phyloP scores from a whole-genome alignment of 306 rosid species.

The Fragaria iinumae region DNA sequence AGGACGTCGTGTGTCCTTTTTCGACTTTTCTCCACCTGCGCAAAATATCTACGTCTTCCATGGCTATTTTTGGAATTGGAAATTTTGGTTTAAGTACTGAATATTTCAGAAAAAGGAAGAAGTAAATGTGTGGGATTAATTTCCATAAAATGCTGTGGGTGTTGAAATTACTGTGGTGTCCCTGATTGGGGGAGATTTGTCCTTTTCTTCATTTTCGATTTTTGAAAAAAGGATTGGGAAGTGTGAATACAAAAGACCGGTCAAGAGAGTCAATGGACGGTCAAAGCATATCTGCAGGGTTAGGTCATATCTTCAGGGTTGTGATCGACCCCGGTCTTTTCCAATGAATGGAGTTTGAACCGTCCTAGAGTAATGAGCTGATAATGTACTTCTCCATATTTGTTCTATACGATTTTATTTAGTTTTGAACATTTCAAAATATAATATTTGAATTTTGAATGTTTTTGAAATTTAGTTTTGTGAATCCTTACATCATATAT shows the following conservation, averaged over 20 bases:
- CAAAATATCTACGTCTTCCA: not conserved
- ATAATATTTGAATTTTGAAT: too few species aligned
- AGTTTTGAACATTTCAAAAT: not conserved
- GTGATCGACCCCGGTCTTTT: not conserved
- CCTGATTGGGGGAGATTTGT: too few species aligned
- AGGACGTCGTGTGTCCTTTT: not conserved
- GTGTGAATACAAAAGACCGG: not conserved
- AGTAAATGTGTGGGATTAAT: not conserved
- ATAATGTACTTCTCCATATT: not conserved
- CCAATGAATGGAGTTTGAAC: not conserved
- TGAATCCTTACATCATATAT: too few species aligned
- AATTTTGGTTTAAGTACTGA: not conserved
- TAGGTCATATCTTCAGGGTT: not conserved
- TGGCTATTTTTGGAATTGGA: not conserved
- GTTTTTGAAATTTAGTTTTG: too few species aligned
- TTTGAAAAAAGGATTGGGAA: not conserved
- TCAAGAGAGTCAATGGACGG: constrained; percentile 16
- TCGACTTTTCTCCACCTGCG: not conserved
- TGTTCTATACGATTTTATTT: not conserved
- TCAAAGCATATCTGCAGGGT: constrained; percentile 16
- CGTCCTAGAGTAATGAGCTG: not conserved
- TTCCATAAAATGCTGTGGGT: not conserved
- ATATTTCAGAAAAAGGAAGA: not conserved
- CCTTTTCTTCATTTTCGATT: not conserved
- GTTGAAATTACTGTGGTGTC: not conserved